Base-by-base conservation (phyloP, 495 filamentous ascomycete genomes). In the Hypoxylon fragiforme region DNA sequence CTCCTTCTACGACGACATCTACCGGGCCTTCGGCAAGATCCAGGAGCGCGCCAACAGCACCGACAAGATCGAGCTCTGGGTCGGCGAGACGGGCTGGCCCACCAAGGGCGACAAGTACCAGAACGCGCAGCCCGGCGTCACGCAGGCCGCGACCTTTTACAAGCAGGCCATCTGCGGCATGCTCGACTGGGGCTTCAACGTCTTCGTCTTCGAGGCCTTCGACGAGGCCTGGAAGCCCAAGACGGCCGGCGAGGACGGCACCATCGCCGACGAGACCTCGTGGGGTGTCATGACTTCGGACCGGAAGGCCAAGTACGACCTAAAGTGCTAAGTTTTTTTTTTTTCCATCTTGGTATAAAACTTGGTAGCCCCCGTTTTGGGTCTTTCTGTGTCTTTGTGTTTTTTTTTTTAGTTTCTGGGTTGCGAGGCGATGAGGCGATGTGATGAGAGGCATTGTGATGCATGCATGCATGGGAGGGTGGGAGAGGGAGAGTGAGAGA, bases 141-240 rank as follows among this genome's bases (percentile, higher is more conserved):
- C 74, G 16, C 81, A 84, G 63, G 87, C 86, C 7, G 62, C 75
- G 45, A 68, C 62, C 19, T 91, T 83, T 78, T 92, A 76, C 75
- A 76, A 81, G 66, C 68, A 81, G 18, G 83, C 80, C 62, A 80
- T 92, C 56, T 92, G 89, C 67, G 80, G 79, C 43, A 81, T 88
- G 68, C 72, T 89, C 22, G 80, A 74, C 56, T 89, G 85, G 85
- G 85, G 85, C 52, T 73, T 87, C 36, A 87, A 90, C 65, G 82
- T 88, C 51, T 92, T 91, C 76, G 87, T 84, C 70, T 92, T 92
- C 61, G 88, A 91, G 78, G 88, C 89, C 37, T 91, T 88, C 65
- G 86, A 89, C 60, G 87, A 90, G 82, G 72, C 81, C 50, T 90
- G 85, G 83, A 92, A 92, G 84, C 87, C 87, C 48, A 65, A 75